These are phyloP conservation scores for Globisporangium nodosum DNA, from an alignment of 352 stramenopile species.

Conservation along the genomic window DNA sequence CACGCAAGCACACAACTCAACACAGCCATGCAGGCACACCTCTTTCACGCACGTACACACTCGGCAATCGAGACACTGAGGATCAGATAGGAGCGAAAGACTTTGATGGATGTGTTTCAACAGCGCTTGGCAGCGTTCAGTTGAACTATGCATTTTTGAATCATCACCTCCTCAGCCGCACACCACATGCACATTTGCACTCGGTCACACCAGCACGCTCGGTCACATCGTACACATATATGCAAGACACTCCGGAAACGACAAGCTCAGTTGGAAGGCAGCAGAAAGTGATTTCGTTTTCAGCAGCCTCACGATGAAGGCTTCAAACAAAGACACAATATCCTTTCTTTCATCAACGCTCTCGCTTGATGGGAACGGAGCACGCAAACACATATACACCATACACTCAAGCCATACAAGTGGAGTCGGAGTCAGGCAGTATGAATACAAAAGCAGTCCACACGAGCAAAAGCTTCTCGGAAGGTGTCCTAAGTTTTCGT, in stretches of 20 bases:
- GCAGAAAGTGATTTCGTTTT: conserved; percentile 83
- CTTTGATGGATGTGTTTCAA: conserved; percentile 67
- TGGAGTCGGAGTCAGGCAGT: conserved; percentile 58
- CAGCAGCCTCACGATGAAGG: conserved; percentile 35
- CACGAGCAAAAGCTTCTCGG: conserved; percentile 69
- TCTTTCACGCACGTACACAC: neutral
- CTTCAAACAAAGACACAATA: conserved; percentile 65
- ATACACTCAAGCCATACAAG: neutral
- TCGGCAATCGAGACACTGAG: conserved; percentile 16
- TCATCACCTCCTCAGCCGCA: conserved; percentile 53
- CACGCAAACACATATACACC: conserved; percentile 10
- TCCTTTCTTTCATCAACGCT: conserved; percentile 81
- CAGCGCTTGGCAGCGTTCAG: conserved; percentile 52
- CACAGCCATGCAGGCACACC: neutral
- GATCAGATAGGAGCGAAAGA: conserved; percentile 87
- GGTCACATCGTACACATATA: no score
- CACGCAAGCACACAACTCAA: neutral
- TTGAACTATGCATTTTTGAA: conserved; percentile 78
- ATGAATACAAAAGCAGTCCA: conserved; percentile 81
- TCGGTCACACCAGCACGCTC: no score
- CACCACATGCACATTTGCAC: conserved; percentile 13
- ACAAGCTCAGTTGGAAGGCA: conserved; percentile 83
- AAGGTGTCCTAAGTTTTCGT: conserved; percentile 81
- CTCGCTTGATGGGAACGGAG: neutral
- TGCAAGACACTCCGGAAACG: neutral